Evolutionary conservation across 1,139 yeast species (phyloP).

Genomic region (Hyphopichia khmerensis): DNA sequence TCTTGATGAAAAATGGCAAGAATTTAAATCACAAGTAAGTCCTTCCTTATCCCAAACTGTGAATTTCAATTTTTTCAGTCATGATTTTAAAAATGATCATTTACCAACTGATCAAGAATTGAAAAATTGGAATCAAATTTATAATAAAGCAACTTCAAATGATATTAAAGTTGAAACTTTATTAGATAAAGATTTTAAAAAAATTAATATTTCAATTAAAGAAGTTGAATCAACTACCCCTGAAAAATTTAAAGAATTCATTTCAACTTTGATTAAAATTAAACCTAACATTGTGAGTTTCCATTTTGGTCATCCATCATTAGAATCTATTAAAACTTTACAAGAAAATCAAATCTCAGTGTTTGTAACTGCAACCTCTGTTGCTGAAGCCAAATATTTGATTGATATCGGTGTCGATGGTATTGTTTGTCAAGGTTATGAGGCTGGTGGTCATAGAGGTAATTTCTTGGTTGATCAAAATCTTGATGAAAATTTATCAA

Average conservation of each 20-base stretch:
- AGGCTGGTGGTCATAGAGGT: constrained; percentile 59
- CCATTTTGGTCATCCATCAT: constrained; percentile 48
- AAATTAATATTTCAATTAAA: constrained; percentile 32
- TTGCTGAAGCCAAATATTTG: constrained; percentile 32
- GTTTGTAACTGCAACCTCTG: constrained; percentile 47
- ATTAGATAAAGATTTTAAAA: constrained; percentile 7
- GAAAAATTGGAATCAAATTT: constrained; percentile 24
- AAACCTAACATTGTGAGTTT: constrained; percentile 39
- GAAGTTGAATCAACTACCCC: constrained; percentile 21
- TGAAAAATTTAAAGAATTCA: constrained; percentile 9
- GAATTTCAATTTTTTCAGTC: constrained; percentile 50
- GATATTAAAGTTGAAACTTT: constrained; percentile 5
- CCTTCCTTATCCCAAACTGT: constrained; percentile 14
- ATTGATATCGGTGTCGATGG: constrained; percentile 34
- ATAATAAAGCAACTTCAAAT: constrained; percentile 7
- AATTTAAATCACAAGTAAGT: constrained; percentile 12
- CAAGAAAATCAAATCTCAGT: constrained; percentile 49
- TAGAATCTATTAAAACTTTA: constrained; percentile 35
- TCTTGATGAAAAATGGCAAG: constrained; percentile 12
- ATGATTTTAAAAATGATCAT: constrained; percentile 22
- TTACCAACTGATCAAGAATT: constrained; percentile 17
- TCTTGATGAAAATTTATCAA: constrained; percentile 34
- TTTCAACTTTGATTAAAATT: constrained; percentile 11
- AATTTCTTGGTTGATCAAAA: constrained; percentile 26
- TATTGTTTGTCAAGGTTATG: constrained; percentile 48